Base-by-base conservation (phyloP, 108 stramenopile species). In the Cyclotella baltica region DNA sequence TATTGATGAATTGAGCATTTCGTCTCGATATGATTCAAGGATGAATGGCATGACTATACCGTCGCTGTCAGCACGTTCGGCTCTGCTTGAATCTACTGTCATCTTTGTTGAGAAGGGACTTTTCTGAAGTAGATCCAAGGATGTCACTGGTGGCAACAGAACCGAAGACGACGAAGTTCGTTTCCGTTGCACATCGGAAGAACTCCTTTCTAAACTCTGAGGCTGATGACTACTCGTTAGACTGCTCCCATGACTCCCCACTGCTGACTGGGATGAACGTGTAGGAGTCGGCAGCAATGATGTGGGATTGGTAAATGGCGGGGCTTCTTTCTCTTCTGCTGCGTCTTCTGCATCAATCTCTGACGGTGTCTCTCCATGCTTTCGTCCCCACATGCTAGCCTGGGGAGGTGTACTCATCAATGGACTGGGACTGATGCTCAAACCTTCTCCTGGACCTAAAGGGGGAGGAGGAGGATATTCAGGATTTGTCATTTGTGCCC, bases 81-180 rank as follows among this genome's bases (percentile, higher is more conserved):
- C 30, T 1, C 67, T 50, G 33, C 27, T 53, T 5, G 28, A 6
- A n/a, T 36, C 20, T 18, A 13, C 48, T 29, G 28, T 19, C 15
- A 27, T 30, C 8, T 23, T 53, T 6, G n/a, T 61, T 1, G 59
- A 59, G 34, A 83, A 83, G 9, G 83, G 83, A 63, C 67, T 70
- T 50, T 75, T 79, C 63, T 83, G 77, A 2, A 83, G 29, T 1
- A 79, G 25, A 57, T 83, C 83, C 8, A 83, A 59, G 15, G 78
- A 83, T 28, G 78, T 79, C 10, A 83, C 59, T 18, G 83, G 83
- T 15, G 83, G 83, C 20, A 83, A 46, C 15, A 83, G 33, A 13
- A 69, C 65, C 9, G 76, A 78, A 15, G 80, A 76, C 16, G 70
- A 76, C 1, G 81, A 83, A 33, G 62, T 43, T 57, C 70, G 62